These are phyloP conservation scores for Tetrahymena thermophila DNA, from an alignment of 73 alveolate genomes.

Conservation along the genomic window DNA sequence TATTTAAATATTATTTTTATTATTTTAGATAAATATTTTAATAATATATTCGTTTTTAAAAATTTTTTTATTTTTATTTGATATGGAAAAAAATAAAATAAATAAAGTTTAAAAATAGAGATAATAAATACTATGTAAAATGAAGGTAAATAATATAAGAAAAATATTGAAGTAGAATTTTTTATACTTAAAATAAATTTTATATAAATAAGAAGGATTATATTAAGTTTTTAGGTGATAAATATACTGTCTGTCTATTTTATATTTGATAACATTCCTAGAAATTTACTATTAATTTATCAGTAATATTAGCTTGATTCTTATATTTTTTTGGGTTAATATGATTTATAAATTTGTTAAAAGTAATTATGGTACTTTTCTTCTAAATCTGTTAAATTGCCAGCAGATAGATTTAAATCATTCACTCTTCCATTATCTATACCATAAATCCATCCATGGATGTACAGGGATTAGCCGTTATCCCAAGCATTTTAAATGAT, in stretches of 20 bases:
- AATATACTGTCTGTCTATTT: neutral
- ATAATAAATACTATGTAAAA: too few species aligned
- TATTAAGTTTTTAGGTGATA: neutral
- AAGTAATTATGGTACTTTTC: neutral
- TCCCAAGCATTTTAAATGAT: conserved; percentile 33
- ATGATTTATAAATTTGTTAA: neutral
- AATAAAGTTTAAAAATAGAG: too few species aligned
- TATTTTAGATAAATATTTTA: too few species aligned
- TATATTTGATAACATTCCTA: neutral
- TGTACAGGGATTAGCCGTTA: neutral
- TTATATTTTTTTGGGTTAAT: neutral
- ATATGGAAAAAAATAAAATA: too few species aligned
- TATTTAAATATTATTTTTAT: too few species aligned
- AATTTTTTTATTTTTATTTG: too few species aligned
- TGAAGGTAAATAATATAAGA: too few species aligned
- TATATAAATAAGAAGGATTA: neutral
- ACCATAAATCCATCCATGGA: neutral
- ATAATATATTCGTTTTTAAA: too few species aligned
- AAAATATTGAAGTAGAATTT: too few species aligned
- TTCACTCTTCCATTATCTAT: neutral
- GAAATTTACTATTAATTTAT: neutral
- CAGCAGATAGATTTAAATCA: neutral
- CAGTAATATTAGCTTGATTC: neutral
- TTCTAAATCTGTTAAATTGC: neutral
- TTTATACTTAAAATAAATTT: too few species aligned